Conservation (phyloP, 2,329 filamentous ascomycete genomes). For the Xylariaceae sp. region DNA sequence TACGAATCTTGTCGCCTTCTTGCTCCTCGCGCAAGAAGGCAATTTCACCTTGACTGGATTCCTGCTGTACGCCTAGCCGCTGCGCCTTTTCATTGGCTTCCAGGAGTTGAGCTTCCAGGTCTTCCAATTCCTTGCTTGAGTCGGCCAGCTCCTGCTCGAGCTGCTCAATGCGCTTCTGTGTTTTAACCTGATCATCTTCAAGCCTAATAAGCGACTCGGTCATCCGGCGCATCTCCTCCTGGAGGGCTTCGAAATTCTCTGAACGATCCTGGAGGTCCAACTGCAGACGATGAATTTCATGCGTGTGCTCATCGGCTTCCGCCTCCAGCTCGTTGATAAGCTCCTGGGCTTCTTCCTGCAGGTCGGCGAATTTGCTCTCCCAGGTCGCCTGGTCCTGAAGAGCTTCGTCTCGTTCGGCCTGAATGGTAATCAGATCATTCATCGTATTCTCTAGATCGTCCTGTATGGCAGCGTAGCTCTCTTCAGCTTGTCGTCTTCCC, state of each 20-base stretch:
- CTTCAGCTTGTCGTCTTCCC: slow-evolving; percentile 56
- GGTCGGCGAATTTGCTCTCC: slow-evolving; percentile 55
- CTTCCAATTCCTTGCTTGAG: slow-evolving; percentile 80
- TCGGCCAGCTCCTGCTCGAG: slow-evolving; percentile 79
- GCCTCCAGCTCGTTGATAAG: slow-evolving; percentile 63
- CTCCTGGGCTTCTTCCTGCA: slow-evolving; percentile 59
- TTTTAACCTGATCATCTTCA: slow-evolving; percentile 82
- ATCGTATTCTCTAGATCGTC: slow-evolving; percentile 74
- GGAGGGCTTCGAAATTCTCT: slow-evolving; percentile 86
- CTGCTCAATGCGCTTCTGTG: slow-evolving; percentile 70
- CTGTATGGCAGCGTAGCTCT: slow-evolving; percentile 59
- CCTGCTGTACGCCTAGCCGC: slow-evolving; percentile 81
- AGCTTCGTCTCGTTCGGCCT: slow-evolving; percentile 81
- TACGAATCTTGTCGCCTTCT: slow-evolving; percentile 95
- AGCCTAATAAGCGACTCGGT: slow-evolving; percentile 80
- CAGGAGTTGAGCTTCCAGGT: slow-evolving; percentile 74
- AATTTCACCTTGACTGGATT: slow-evolving; percentile 89
- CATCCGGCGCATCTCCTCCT: slow-evolving; percentile 88
- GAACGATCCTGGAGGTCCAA: slow-evolving; percentile 68
- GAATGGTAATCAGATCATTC: slow-evolving; percentile 72
- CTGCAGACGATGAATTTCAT: slow-evolving; percentile 64
- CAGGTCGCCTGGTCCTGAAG: slow-evolving; percentile 58
- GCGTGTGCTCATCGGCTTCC: slow-evolving; percentile 66
- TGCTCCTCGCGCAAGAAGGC: slow-evolving; percentile 94
- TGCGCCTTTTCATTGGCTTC: slow-evolving; percentile 86